phyloP scores from a whole-genome alignment of 1,139 yeast genomes.

The Suhomyces bribrorum region DNA sequence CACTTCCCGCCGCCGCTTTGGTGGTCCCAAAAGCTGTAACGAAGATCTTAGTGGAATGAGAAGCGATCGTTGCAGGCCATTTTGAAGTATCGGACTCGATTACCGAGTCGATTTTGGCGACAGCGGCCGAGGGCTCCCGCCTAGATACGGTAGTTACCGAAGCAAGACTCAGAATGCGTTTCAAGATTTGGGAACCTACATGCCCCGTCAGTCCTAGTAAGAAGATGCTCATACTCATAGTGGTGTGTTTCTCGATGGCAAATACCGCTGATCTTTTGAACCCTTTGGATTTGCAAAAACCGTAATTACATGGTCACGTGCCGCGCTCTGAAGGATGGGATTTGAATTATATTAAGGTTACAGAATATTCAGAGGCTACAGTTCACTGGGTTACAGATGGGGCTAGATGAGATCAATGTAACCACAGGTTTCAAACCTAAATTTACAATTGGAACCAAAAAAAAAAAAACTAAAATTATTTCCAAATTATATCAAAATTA shows the following conservation, averaged over 20 bases:
- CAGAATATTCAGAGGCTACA: neutral
- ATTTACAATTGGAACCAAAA: neutral
- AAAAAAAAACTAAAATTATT: too few species aligned
- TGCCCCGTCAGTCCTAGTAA: slow-evolving; percentile 66
- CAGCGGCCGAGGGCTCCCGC: slow-evolving; percentile 27
- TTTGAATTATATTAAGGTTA: too few species aligned
- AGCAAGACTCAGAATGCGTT: slow-evolving; percentile 30
- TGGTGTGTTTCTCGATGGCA: too few species aligned
- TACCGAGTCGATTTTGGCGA: slow-evolving; percentile 28
- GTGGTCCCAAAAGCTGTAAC: slow-evolving; percentile 80
- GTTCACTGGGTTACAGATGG: neutral
- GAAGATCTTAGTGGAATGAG: slow-evolving; percentile 30
- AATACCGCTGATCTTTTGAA: too few species aligned
- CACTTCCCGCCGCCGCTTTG: slow-evolving; percentile 65
- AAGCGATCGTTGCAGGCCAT: slow-evolving; percentile 40
- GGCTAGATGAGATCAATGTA: neutral
- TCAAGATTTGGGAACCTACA: slow-evolving; percentile 52
- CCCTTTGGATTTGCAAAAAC: neutral
- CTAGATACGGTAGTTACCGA: slow-evolving; percentile 51
- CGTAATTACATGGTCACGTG: neutral
- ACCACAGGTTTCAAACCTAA: neutral
- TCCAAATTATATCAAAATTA: too few species aligned
- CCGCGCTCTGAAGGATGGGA: too few species aligned
- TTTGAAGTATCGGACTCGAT: slow-evolving; percentile 39
- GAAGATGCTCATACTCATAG: slow-evolving; percentile 24